Percentiles rank a stretch among this genome's conserved stretches.
Evolutionary conservation across 441 rosid genomes (phyloP).

Genomic region (Aleurites moluccanus): DNA sequence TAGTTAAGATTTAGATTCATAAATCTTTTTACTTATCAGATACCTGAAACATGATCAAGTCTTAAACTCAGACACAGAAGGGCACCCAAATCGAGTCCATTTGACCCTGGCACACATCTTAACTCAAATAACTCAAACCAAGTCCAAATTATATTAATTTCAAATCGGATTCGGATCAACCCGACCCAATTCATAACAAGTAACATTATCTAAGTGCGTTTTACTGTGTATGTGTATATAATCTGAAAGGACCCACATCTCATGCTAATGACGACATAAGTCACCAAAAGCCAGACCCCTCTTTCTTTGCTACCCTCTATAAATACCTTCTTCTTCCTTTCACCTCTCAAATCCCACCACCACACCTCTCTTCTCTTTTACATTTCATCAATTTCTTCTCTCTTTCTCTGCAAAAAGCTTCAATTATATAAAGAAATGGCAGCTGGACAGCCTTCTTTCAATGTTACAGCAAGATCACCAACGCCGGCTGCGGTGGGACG

Average conservation of each 20-base stretch:
- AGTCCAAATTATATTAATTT: too few species aligned
- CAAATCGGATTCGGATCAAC: too few species aligned
- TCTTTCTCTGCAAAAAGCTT: neutral
- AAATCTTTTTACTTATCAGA: too few species aligned
- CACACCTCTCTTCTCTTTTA: neutral
- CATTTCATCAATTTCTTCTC: neutral
- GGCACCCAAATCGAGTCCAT: too few species aligned
- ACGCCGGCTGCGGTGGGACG: slow-evolving; percentile 23
- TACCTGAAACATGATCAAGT: too few species aligned
- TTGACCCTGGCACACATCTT: too few species aligned
- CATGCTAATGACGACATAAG: slow-evolving; percentile 39
- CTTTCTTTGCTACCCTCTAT: slow-evolving; percentile 22
- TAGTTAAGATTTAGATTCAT: too few species aligned
- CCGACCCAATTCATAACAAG: too few species aligned
- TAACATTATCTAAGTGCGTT: neutral
- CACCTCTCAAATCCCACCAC: slow-evolving; percentile 6
- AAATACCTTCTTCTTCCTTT: slow-evolving; percentile 21
- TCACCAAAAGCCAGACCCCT: slow-evolving; percentile 19
- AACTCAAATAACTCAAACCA: too few species aligned
- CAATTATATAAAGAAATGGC: slow-evolving; percentile 29
- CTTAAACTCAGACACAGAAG: too few species aligned
- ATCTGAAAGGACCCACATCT: slow-evolving; percentile 6
- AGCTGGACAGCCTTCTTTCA: slow-evolving; percentile 38
- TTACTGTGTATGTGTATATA: neutral
- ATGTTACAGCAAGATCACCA: slow-evolving; percentile 29